Evolutionary conservation across 2,329 filamentous ascomycete species (phyloP).

Genomic region (Aphanoascus verrucosus): DNA sequence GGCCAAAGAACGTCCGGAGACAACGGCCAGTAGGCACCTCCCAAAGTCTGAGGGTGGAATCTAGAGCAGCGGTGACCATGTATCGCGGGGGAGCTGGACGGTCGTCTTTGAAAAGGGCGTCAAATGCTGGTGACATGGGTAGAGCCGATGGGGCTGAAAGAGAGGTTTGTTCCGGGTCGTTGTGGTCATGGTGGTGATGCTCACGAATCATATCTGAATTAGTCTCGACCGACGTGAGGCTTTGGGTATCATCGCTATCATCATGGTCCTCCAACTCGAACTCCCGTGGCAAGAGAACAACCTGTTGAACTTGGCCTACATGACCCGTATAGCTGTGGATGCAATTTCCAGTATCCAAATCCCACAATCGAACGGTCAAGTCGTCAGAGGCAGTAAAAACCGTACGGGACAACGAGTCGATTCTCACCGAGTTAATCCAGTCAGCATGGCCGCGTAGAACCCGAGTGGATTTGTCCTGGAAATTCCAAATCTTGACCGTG

Average conservation of each 20-base stretch:
- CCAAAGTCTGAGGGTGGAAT: conserved; percentile 88
- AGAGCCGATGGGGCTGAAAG: conserved; percentile 17
- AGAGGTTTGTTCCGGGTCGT: conserved; percentile 17
- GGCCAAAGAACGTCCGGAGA: conserved; percentile 87
- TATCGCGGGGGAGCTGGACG: conserved; percentile 74
- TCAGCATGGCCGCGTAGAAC: conserved; percentile 74
- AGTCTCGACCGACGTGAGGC: conserved; percentile 17
- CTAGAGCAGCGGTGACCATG: conserved; percentile 84
- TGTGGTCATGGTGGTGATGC: conserved; percentile 16
- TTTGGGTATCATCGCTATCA: conserved; percentile 27
- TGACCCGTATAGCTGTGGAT: conserved; percentile 75
- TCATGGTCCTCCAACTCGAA: conserved; percentile 75
- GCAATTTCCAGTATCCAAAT: conserved; percentile 71
- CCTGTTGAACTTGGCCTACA: conserved; percentile 89
- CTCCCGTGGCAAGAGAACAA: conserved; percentile 70
- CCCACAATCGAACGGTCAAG: conserved; percentile 83
- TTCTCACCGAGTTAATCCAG: conserved; percentile 92
- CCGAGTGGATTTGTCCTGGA: conserved; percentile 70
- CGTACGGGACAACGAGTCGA: conserved; percentile 72
- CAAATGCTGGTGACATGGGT: conserved; percentile 18
- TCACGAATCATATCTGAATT: conserved; percentile 13
- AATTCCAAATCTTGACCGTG: conserved; percentile 88
- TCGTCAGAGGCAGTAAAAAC: conserved; percentile 92
- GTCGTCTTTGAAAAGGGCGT: conserved; percentile 46
- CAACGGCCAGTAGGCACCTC: conserved; percentile 72